Evolutionary conservation across 2,329 filamentous ascomycete genomes (phyloP).

Genomic region (Ceratocystis alfenasii): DNA sequence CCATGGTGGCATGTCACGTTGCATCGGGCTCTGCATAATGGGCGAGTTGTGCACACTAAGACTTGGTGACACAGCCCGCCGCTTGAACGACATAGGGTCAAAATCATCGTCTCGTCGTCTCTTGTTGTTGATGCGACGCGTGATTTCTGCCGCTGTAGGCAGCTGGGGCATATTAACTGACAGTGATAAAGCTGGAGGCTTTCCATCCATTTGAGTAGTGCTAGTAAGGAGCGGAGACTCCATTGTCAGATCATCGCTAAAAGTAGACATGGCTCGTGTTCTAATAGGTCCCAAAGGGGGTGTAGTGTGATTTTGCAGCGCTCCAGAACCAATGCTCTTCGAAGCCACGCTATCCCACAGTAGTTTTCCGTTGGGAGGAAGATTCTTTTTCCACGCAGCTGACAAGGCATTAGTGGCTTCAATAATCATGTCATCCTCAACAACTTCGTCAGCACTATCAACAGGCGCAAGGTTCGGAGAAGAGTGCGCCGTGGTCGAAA

Average conservation of each 20-base stretch:
- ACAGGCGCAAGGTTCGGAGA: conserved; percentile 57
- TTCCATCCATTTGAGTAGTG: conserved; percentile 5
- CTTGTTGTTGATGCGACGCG: conserved; percentile 66
- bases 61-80: conserved; percentile 79
- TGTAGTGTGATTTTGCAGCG: conserved; percentile 34
- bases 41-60: conserved; percentile 87
- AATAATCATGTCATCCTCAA: conserved; percentile 57
- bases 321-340: conserved; percentile 42
- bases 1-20: conserved; percentile 59
- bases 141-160: conserved; percentile 60
- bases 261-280: conserved; percentile 45
- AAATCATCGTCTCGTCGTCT: conserved; percentile 85
- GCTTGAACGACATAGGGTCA: conserved; percentile 77
- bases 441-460: conserved; percentile 55
- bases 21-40: conserved; percentile 69
- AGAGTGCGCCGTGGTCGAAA: conserved; percentile 48
- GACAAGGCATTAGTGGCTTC: conserved; percentile 41
- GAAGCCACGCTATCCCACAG: conserved; percentile 18
- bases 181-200: conserved; percentile 17
- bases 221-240: conserved; percentile 46
- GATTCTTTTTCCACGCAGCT: conserved; percentile 18
- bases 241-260: conserved; percentile 61
- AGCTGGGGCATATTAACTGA: conserved; percentile 28
- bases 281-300: conserved; percentile 56
- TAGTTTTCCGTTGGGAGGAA: conserved; percentile 16